These are phyloP conservation scores for Irpex rosettiformis DNA, from an alignment of 1,284 basidiomycete species.

Conservation along the genomic window DNA sequence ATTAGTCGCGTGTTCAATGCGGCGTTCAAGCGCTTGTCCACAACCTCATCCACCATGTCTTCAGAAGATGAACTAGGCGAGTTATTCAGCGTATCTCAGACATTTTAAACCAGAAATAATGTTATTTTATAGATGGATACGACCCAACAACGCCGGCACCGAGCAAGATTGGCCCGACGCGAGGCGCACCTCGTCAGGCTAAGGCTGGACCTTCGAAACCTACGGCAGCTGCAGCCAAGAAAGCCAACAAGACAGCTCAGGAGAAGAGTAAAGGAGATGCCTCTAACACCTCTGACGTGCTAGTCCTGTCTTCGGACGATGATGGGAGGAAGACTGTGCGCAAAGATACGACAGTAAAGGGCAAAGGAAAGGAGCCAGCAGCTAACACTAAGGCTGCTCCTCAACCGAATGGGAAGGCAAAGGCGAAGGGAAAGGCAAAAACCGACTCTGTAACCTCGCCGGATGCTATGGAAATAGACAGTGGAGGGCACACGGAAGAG, in stretches of 20 bases:
- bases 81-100: neutral
- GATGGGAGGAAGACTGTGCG: slow-evolving; percentile 3
- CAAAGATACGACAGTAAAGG: slow-evolving; percentile 1
- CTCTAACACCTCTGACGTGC: slow-evolving; percentile 4
- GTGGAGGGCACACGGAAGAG: neutral
- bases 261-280: neutral
- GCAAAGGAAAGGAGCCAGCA: slow-evolving; percentile 2
- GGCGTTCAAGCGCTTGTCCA: neutral
- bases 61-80: slow-evolving; percentile 24
- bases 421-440: slow-evolving; percentile 8
- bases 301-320: slow-evolving; percentile 13
- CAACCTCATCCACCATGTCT: slow-evolving; percentile 8
- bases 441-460: neutral
- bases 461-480: slow-evolving; percentile 12
- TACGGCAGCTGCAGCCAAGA: neutral
- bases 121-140: slow-evolving; percentile 7
- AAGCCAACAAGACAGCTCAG: slow-evolving; percentile 4
- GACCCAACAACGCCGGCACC: slow-evolving; percentile 16
- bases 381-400: neutral
- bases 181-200: slow-evolving; percentile 4
- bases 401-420: slow-evolving; percentile 11
- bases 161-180: slow-evolving; percentile 6
- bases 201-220: slow-evolving; percentile 14
- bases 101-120: neutral
- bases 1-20: slow-evolving; percentile 3